These are phyloP conservation scores for Capsella rubella DNA, from an alignment of 441 rosid genomes.

Conservation along the genomic window DNA sequence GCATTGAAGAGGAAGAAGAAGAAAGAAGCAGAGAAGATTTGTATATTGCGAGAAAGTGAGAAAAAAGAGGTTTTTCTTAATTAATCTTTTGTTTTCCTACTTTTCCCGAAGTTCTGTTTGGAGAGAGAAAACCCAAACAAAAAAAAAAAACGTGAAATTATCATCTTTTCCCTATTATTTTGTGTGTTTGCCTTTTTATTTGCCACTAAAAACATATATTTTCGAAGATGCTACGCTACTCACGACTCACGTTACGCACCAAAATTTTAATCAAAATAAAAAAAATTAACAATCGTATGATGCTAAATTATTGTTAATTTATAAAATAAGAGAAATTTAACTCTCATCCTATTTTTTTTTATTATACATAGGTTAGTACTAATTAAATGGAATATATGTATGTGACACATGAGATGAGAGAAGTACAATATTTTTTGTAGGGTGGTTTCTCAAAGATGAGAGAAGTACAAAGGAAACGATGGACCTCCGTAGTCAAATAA, in stretches of 20 bases:
- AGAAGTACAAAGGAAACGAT: too few relatives aligned
- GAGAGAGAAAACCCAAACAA: conserved; percentile 10
- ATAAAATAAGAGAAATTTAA: not conserved
- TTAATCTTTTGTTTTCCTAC: conserved; percentile 21
- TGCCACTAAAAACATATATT: not conserved
- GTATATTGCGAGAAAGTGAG: conserved; percentile 23
- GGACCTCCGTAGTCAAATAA: too few relatives aligned
- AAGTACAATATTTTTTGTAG: too few relatives aligned
- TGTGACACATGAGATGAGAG: too few relatives aligned
- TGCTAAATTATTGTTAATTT: not conserved
- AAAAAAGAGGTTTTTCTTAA: conserved; percentile 17
- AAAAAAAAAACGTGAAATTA: conserved; percentile 29
- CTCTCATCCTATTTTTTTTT: too few relatives aligned
- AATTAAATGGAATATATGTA: too few relatives aligned
- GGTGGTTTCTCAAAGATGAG: too few relatives aligned
- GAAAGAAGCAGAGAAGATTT: not conserved
- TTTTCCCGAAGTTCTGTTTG: conserved; percentile 44
- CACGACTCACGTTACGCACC: not conserved
- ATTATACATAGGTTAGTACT: too few relatives aligned
- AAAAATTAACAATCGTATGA: too few relatives aligned
- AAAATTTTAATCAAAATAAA: not conserved
- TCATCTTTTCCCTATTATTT: not conserved
- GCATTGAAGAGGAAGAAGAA: conserved; percentile 34
- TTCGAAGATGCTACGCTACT: not conserved
- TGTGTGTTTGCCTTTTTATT: not conserved